A percentile compares a stretch with the other conserved stretches of the same genome.
Evolutionary conservation across 176 grass and related monocot species (phyloP).

Genomic region (Tuctoria greenei): DNA sequence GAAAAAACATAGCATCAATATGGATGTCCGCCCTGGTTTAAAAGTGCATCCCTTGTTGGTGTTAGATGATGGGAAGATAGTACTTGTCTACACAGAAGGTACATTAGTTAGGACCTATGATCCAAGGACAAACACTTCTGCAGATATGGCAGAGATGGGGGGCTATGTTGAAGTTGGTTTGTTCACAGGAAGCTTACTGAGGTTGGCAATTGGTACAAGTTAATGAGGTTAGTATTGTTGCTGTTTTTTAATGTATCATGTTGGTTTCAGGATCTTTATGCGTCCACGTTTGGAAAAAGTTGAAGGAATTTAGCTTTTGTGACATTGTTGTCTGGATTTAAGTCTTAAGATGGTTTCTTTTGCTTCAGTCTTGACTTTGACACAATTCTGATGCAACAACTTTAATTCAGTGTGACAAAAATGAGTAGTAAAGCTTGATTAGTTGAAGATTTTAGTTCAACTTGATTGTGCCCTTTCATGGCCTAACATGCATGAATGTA

Average conservation of each 20-base stretch:
- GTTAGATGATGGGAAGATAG: not conserved
- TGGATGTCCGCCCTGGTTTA: not conserved
- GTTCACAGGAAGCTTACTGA: not conserved
- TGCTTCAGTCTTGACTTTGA: no score
- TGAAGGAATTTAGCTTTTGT: no score
- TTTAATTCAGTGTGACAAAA: no score
- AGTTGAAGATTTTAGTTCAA: no score
- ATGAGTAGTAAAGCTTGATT: no score
- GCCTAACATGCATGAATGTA: not conserved
- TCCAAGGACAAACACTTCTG: not conserved
- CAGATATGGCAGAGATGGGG: not conserved
- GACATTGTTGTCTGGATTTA: no score
- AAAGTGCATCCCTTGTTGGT: not conserved
- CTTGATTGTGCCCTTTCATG: not conserved
- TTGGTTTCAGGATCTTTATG: no score
- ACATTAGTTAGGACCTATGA: not conserved
- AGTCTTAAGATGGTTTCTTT: no score
- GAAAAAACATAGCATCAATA: not conserved
- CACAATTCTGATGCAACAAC: no score
- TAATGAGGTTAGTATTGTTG: not conserved
- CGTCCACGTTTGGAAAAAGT: no score
- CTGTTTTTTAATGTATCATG: no score
- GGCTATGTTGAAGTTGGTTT: not conserved
- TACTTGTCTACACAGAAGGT: not conserved
- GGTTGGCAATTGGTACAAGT: not conserved